Evolutionary conservation across 208 protist genomes (phyloP).

Genomic region (Trypanosoma melophagium): DNA sequence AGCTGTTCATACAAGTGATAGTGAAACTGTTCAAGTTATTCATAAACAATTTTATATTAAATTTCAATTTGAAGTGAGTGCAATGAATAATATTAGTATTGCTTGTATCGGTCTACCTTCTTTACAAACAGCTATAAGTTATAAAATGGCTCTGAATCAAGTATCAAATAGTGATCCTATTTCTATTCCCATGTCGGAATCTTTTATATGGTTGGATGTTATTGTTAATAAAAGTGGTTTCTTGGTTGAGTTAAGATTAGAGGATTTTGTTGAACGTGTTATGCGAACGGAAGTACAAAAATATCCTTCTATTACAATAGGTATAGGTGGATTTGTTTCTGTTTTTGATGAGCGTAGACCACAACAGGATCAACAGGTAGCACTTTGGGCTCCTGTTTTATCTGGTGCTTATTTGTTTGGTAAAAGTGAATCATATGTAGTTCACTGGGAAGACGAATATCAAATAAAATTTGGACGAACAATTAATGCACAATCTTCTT

Average conservation of each 20-base stretch:
- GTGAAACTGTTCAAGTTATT: slow-evolving; percentile 15
- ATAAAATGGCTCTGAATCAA: slow-evolving; percentile 26
- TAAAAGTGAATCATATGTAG: slow-evolving; percentile 56
- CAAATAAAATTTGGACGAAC: slow-evolving; percentile 66
- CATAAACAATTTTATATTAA: slow-evolving; percentile 47
- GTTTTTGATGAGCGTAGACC: slow-evolving; percentile 74
- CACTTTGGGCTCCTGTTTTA: slow-evolving; percentile 67
- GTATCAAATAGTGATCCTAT: not conserved
- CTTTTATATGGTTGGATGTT: slow-evolving; percentile 14
- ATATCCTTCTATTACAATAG: slow-evolving; percentile 54
- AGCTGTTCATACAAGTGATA: slow-evolving; percentile 44
- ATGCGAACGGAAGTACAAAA: slow-evolving; percentile 26
- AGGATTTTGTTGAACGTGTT: slow-evolving; percentile 54
- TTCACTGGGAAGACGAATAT: slow-evolving; percentile 83
- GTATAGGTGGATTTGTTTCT: slow-evolving; percentile 70
- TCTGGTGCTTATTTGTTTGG: slow-evolving; percentile 35
- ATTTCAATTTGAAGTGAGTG: slow-evolving; percentile 68
- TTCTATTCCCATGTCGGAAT: slow-evolving; percentile 15
- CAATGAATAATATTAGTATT: slow-evolving; percentile 62
- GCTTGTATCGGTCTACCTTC: slow-evolving; percentile 36
- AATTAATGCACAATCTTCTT: slow-evolving; percentile 40
- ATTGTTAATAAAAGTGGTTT: not conserved
- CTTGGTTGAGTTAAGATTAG: slow-evolving; percentile 44
- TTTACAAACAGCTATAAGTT: slow-evolving; percentile 41
- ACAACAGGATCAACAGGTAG: slow-evolving; percentile 76